Evolutionary conservation across 2,329 filamentous ascomycete genomes (phyloP), one percentile per base, ranked within the genome.

Genomic region (Ascochyta clinopodiicola): DNA sequence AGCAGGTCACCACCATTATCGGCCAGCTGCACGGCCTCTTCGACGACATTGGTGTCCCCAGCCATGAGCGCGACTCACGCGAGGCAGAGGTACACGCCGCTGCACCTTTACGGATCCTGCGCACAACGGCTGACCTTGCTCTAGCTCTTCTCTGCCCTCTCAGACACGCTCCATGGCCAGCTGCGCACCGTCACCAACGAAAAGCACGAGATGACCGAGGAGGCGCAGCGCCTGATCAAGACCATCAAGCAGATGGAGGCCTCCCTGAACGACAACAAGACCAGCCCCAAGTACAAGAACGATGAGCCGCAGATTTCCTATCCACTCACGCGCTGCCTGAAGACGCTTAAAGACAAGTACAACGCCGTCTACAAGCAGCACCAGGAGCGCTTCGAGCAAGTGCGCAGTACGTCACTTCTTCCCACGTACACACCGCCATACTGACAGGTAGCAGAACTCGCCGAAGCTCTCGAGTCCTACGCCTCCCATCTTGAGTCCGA

Each of bases 1-100:
- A 96, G 76, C 95, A 98, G 85, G 91, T 99, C 79, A 95, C 92
- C 66, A 92, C 86, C 70, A 97, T 96, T 73, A 92, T 98, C 74
- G 87, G 86, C 76, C 92, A 97, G 78, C 85, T 99, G 58, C 94
- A 98, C 78, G 90, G 90, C 63, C 85, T 98, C 54, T 99, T 97
- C 72, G 95, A 99, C 76, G 94, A 99, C 74, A 99, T 99, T 71
- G 95, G 95, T 56, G 90, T 99, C n/a, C 86, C 94, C 25, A 87
- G 81, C 70, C 92, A 96, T 86, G 95, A 98, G 77, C 90, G 95
- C 71, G 92, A 98, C 73, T 84, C 86, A 44, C 85, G 95, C 69
- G 94, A 98, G 75, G 86, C 91, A 73, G 92, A 97, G 87, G 93
- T 96, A 80, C 56, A 56, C 49, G 21, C 36, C 22, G 4, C 10